Evolutionary conservation across 352 stramenopile species (phyloP).

Genomic region (Plasmopara halstedii): DNA sequence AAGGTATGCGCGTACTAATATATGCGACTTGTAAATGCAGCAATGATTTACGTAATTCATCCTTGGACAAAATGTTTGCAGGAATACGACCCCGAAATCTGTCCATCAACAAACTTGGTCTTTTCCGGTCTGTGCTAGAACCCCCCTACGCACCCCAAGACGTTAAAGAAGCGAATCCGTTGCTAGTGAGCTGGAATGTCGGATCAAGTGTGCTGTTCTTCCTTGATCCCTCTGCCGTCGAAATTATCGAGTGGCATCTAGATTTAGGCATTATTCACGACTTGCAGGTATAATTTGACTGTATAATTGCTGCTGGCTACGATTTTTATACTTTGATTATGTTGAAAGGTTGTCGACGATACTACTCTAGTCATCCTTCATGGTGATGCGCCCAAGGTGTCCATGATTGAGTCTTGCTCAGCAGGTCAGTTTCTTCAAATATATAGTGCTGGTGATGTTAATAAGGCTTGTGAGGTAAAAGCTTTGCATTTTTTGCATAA

Average conservation of each 20-base stretch:
- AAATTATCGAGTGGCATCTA: slow-evolving; percentile 85
- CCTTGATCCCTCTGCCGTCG: slow-evolving; percentile 67
- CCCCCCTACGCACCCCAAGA: slow-evolving; percentile 40
- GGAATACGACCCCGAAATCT: slow-evolving; percentile 59
- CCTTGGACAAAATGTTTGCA: slow-evolving; percentile 3
- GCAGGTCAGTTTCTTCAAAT: slow-evolving; percentile 65
- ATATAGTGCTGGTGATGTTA: slow-evolving; percentile 51
- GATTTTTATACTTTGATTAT: not conserved
- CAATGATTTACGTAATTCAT: not conserved
- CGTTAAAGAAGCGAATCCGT: slow-evolving; percentile 30
- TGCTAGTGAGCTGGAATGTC: slow-evolving; percentile 77
- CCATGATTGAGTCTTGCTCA: slow-evolving; percentile 62
- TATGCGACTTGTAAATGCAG: not conserved
- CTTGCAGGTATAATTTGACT: slow-evolving; percentile 45
- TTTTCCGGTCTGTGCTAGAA: slow-evolving; percentile 67
- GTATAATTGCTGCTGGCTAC: not conserved
- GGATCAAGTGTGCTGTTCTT: slow-evolving; percentile 80
- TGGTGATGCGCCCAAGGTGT: slow-evolving; percentile 67
- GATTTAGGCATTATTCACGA: slow-evolving; percentile 82
- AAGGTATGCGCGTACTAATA: slow-evolving; percentile 30
- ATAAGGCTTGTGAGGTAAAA: slow-evolving; percentile 57
- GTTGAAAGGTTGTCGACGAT: slow-evolving; percentile 53
- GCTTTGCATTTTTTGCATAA: not conserved
- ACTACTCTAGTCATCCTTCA: slow-evolving; percentile 63
- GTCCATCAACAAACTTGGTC: slow-evolving; percentile 73